These are phyloP conservation scores for Didymella keratinophila DNA, from an alignment of 2,329 filamentous ascomycete genomes.

Conservation along the genomic window DNA sequence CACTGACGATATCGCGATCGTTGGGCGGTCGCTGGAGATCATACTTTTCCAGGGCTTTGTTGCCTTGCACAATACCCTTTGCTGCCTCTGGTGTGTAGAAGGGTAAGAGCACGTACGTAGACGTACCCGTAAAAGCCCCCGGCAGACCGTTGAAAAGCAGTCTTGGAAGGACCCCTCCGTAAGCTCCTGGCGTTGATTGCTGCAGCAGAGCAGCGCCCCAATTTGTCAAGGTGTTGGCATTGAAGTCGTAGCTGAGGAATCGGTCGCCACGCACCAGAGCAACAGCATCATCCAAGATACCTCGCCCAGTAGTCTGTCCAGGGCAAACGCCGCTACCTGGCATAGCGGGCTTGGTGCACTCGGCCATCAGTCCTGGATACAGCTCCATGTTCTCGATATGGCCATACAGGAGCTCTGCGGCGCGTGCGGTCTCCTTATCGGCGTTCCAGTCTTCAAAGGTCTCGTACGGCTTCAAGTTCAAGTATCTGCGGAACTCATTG, in stretches of 20 bases:
- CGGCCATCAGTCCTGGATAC: constrained; percentile 79
- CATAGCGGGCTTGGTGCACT: constrained; percentile 76
- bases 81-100: constrained; percentile 62
- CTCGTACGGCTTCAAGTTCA: constrained; percentile 77
- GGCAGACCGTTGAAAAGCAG: constrained; percentile 58
- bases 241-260: constrained; percentile 75
- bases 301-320: constrained; percentile 77
- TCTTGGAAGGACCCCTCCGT: constrained; percentile 56
- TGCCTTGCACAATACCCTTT: constrained; percentile 57
- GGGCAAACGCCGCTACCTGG: constrained; percentile 70
- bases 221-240: constrained; percentile 50
- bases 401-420: constrained; percentile 67
- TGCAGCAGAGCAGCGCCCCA: constrained; percentile 60
- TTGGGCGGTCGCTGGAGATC: constrained; percentile 55
- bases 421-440: constrained; percentile 71
- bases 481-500: constrained; percentile 85
- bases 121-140: constrained; percentile 58
- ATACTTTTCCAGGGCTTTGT: constrained; percentile 57
- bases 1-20: constrained; percentile 54
- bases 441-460: constrained; percentile 85
- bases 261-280: constrained; percentile 77
- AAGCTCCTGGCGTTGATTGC: constrained; percentile 51
- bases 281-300: constrained; percentile 78
- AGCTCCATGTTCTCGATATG: constrained; percentile 81
- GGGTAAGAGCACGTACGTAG: constrained; percentile 57